Conservation (phyloP, 2,329 filamentous ascomycete species). For the Neonectria ditissima region DNA sequence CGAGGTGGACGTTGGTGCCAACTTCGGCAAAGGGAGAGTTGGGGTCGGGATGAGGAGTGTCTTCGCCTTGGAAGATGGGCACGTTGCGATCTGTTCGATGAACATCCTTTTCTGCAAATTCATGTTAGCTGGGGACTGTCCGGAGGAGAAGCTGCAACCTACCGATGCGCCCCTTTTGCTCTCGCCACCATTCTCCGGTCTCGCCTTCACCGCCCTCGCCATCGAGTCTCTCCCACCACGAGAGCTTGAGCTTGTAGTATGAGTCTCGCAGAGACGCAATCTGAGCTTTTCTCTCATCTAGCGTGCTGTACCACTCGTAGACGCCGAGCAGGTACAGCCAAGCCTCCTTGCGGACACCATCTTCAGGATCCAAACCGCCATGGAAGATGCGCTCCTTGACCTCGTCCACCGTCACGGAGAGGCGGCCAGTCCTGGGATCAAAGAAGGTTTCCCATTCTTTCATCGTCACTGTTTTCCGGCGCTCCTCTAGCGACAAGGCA, state of each 20-base stretch:
- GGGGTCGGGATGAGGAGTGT: slow-evolving; percentile 95
- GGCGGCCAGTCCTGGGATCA: slow-evolving; percentile 76
- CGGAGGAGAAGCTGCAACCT: slow-evolving; percentile 53
- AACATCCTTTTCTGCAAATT: slow-evolving; percentile 89
- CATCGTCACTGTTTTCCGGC: slow-evolving; percentile 80
- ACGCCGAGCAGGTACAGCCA: slow-evolving; percentile 96
- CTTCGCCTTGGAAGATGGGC: slow-evolving; percentile 95
- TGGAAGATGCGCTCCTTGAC: slow-evolving; percentile 98
- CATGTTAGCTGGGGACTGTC: slow-evolving; percentile 31
- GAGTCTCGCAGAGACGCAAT: slow-evolving; percentile 90
- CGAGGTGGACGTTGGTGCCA: slow-evolving; percentile 96
- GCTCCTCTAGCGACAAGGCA: slow-evolving; percentile 79
- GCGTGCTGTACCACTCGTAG: slow-evolving; percentile 91
- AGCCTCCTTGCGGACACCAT: slow-evolving; percentile 94
- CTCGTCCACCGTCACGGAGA: slow-evolving; percentile 87
- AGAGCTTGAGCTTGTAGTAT: slow-evolving; percentile 91
- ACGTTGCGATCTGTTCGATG: slow-evolving; percentile 96
- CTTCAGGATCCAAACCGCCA: slow-evolving; percentile 87
- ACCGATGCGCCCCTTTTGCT: slow-evolving; percentile 95
- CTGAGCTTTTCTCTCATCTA: slow-evolving; percentile 84
- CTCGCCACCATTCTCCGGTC: slow-evolving; percentile 94
- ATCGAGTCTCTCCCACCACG: slow-evolving; percentile 95
- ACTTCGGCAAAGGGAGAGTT: slow-evolving; percentile 93
- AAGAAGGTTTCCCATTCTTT: slow-evolving; percentile 95
- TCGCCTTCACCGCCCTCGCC: slow-evolving; percentile 84